phyloP scores from a whole-genome alignment of 805 yeast species.

The Candida schatavii region DNA sequence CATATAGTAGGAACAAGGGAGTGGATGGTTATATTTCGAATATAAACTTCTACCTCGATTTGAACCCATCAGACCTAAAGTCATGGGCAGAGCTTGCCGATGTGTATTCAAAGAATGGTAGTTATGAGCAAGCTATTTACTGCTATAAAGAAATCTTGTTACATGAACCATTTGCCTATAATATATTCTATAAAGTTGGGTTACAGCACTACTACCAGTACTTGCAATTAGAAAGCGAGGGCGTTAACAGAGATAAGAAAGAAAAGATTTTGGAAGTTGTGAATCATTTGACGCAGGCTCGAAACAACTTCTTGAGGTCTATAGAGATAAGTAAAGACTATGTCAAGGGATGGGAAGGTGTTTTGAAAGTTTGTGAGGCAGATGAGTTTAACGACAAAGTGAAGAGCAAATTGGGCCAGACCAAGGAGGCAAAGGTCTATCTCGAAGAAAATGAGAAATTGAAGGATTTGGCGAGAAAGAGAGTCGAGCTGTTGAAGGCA shows the following conservation, averaged over 20 bases:
- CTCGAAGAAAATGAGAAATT: constrained; percentile 23
- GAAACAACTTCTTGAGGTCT: constrained; percentile 59
- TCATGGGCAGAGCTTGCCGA: constrained; percentile 77
- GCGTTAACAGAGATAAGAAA: constrained; percentile 19
- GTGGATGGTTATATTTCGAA: constrained; percentile 44
- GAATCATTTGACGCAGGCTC: constrained; percentile 23
- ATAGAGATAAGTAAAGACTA: constrained; percentile 74
- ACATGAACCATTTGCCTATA: constrained; percentile 66
- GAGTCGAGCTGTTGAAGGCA: not conserved
- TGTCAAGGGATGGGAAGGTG: constrained; percentile 73
- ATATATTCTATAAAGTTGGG: constrained; percentile 63
- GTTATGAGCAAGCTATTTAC: constrained; percentile 63
- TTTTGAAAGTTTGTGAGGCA: constrained; percentile 34
- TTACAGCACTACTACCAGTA: constrained; percentile 28
- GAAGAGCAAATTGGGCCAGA: constrained; percentile 8
- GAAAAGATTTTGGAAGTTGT: constrained; percentile 27
- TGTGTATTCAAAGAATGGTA: constrained; percentile 58
- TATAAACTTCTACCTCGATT: constrained; percentile 53
- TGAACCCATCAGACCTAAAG: constrained; percentile 71
- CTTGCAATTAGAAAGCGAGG: constrained; percentile 16
- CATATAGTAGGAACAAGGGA: constrained; percentile 25
- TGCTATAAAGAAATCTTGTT: constrained; percentile 69
- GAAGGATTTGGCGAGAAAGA: constrained; percentile 1
- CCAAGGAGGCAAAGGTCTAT: constrained; percentile 20
- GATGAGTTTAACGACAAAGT: constrained; percentile 18